These are phyloP conservation scores for Aspergillus pseudotamarii DNA, from an alignment of 2,329 filamentous ascomycete species.

Conservation along the genomic window DNA sequence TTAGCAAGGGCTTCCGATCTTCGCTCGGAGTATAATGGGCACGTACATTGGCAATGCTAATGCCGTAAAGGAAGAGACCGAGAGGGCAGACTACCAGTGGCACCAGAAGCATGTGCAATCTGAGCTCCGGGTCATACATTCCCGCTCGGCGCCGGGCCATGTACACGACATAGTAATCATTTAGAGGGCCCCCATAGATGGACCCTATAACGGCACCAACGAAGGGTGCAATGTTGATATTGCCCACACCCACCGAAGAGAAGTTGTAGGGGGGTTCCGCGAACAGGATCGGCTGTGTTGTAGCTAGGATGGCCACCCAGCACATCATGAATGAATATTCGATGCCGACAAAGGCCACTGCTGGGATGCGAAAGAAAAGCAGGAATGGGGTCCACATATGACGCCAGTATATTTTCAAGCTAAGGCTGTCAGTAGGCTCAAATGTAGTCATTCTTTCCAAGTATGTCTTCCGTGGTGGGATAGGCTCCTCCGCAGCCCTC, in stretches of 20 bases:
- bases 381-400: conserved; percentile 34
- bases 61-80: conserved; percentile 23
- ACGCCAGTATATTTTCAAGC: neutral
- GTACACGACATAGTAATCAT: conserved; percentile 42
- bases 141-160: conserved; percentile 43
- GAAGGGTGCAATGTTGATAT: conserved; percentile 45
- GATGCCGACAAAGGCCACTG: conserved; percentile 43
- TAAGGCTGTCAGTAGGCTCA: neutral
- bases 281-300: conserved; percentile 41
- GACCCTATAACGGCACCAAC: conserved; percentile 43
- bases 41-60: conserved; percentile 6
- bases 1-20: neutral
- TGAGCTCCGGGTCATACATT: conserved; percentile 50
- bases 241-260: conserved; percentile 36
- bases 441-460: neutral
- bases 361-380: conserved; percentile 52
- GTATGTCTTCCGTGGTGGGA: neutral
- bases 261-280: conserved; percentile 45
- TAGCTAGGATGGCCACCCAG: conserved; percentile 44
- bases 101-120: conserved; percentile 33
- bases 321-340: conserved; percentile 43
- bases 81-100: conserved; percentile 32
- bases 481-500: neutral
- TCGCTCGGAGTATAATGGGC: rapidly evolving
- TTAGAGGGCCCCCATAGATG: conserved; percentile 38